Evolutionary conservation across 75 land plant species (phyloP).

Genomic region (Cupressus sempervirens): DNA sequence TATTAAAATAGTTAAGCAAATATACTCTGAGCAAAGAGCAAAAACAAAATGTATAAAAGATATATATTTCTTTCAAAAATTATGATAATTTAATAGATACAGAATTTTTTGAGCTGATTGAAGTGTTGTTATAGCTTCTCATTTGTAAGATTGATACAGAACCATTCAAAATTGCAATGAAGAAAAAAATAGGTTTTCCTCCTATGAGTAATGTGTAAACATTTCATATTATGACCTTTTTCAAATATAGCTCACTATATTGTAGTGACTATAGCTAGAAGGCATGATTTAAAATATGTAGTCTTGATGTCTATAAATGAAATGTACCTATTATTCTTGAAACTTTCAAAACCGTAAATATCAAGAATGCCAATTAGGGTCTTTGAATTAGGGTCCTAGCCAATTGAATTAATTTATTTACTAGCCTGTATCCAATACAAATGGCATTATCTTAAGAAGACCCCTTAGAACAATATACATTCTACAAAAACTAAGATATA

Average conservation of each 20-base stretch:
- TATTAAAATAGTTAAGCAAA: neutral
- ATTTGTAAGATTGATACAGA: slow-evolving; percentile 96
- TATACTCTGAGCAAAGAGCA: neutral
- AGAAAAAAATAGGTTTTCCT: neutral
- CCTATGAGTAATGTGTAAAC: neutral
- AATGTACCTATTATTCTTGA: slow-evolving; percentile 93
- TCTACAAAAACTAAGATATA: neutral
- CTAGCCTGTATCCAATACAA: slow-evolving; percentile 60
- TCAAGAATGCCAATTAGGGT: slow-evolving; percentile 97
- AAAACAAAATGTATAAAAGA: neutral
- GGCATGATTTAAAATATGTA: neutral
- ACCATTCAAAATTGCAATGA: slow-evolving; percentile 85
- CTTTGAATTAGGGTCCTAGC: no score
- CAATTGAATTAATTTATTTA: slow-evolving; percentile 92
- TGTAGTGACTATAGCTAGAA: neutral
- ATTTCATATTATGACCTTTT: neutral
- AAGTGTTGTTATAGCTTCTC: slow-evolving; percentile 99
- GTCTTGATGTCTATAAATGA: neutral
- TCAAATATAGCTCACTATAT: neutral
- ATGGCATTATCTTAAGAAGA: neutral
- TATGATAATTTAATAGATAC: neutral
- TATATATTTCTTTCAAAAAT: neutral
- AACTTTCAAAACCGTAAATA: slow-evolving; percentile 99
- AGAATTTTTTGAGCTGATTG: slow-evolving; percentile 65
- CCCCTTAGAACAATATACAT: neutral